Base-by-base conservation (phyloP, 768 basidiomycete species). In the Lentinula detonsa region DNA sequence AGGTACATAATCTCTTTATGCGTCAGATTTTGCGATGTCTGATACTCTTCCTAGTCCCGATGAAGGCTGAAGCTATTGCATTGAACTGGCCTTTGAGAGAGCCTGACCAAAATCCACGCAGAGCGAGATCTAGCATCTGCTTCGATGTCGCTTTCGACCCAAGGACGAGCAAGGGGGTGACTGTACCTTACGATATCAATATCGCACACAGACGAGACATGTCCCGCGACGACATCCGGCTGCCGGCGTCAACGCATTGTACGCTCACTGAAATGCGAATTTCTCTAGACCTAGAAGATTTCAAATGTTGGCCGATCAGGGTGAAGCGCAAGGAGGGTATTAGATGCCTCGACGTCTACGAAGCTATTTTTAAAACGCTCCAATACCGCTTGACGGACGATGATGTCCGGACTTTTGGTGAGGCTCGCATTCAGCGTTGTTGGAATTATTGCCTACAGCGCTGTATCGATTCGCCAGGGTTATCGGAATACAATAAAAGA, bases 111-210 rank as follows among this genome's bases (percentile, higher is more conserved):
- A 33, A 21, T 10, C 46, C 57, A 18, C 43, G 57, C 46, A 59
- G 49, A 28, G 18, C 46, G 33, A 21, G 57, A 21, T 0, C 18
- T 7, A 59, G 31, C 18, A 50, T 59, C 23, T 59, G 57, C 23
- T 59, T 59, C 28, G 57, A 59, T 18, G 37, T 59, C 46, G 57
- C 57, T 13, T 59, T 59, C 45, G 57, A 59, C 42, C 57, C 57
- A 37, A 23, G 57, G 40, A 33, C 15, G 10, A 18, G 3, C 45
- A 59, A 35, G 31, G 57, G 57, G 5, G 57, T 59, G 33, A 46
- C 45, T 5, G 46, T 59, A 34, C 57, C 43, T 8, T 28, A 28
- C 39, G 18, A 28, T 28, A 21, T 18, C 13, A 28, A 49, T 21
- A 7, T 59, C 31, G 57, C 33, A 2, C 57, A 59, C 33, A 18